Conservation (phyloP, 306 rosid species). For the Quercus agrifolia region DNA sequence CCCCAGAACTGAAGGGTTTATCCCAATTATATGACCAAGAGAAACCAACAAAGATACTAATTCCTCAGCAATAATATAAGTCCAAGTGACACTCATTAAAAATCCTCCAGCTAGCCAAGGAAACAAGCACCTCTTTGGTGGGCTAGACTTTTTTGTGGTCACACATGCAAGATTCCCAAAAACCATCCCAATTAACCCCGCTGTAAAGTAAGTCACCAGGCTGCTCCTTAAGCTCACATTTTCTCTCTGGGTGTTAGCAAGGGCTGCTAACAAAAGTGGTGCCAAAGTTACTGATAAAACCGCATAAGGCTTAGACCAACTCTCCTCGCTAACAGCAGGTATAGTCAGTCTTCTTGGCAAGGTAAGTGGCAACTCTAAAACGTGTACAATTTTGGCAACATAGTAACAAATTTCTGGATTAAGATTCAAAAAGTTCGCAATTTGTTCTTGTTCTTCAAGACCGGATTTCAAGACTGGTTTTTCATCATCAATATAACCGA, state of each 20-base stretch:
- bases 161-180: slow-evolving; percentile 49
- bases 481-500: slow-evolving; percentile 42
- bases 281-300: slow-evolving; percentile 66
- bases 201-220: slow-evolving; percentile 24
- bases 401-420: slow-evolving; percentile 1
- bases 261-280: slow-evolving; percentile 49
- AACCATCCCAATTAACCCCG: slow-evolving; percentile 47
- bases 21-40: slow-evolving; percentile 60
- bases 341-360: slow-evolving; percentile 80
- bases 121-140: slow-evolving; percentile 58
- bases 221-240: slow-evolving; percentile 16
- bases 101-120: slow-evolving; percentile 76
- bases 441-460: slow-evolving; percentile 14
- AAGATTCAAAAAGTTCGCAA: neutral
- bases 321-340: slow-evolving; percentile 64
- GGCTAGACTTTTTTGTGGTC: slow-evolving; percentile 42
- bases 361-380: slow-evolving; percentile 61
- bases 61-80: slow-evolving; percentile 67
- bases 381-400: slow-evolving; percentile 8
- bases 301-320: slow-evolving; percentile 72
- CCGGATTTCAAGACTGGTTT: slow-evolving; percentile 15
- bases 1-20: slow-evolving; percentile 78
- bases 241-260: slow-evolving; percentile 41
- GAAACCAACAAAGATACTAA: slow-evolving; percentile 61
- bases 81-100: slow-evolving; percentile 78